Base-by-base conservation (phyloP, 2,329 filamentous ascomycete species). In the Phaeosphaeria sp. region DNA sequence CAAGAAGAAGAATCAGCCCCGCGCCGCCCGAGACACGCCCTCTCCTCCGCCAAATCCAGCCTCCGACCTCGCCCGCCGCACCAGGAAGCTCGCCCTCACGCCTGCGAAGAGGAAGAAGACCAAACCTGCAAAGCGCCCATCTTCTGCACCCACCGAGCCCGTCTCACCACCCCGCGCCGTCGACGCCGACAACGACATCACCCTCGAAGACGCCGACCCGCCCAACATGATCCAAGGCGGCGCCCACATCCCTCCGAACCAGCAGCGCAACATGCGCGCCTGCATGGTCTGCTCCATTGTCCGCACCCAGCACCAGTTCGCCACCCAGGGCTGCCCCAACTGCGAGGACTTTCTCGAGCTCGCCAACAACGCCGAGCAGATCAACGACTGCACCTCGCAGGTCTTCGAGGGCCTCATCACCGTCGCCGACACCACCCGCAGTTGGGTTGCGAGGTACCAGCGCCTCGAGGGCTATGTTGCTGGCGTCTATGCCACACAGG, bases 271-370 rank as follows among this genome's bases (percentile, higher is more conserved):
- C 77, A 86, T 96, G 67, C 93, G 95, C 79, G 95, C 95, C 73
- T 99, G 95, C 84, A 97, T 99, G 93, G 92, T 98, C 68, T 99
- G 95, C 87, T 94, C 92, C 53, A 91, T 98, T 75, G 92, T 98
- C 65, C 92, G 94, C 83, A 89, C 91, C 60, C 88, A 89, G 73
- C 84, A 84, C 66, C 90, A 91, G 77, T 99, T 99, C 84, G 85
- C 89, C 71, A 86, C 88, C 71, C 85, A 91, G 74, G 95, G 95
- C 67, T 99, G 95, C 76, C 95, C 95, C 61, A 99, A 99, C 83
- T 99, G 95, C 85, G 94, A 97, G 75, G 88, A 91, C 49, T 91
- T 97, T 78, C 89, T 99, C 57, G 89, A 92, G 77, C 89, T 98
- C 60, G 85, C 87, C 64, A 89, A 89, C 75, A 91, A 89, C 65